These are phyloP conservation scores for Zizania latifolia DNA, from an alignment of 176 grass and related monocot species.

Conservation along the genomic window DNA sequence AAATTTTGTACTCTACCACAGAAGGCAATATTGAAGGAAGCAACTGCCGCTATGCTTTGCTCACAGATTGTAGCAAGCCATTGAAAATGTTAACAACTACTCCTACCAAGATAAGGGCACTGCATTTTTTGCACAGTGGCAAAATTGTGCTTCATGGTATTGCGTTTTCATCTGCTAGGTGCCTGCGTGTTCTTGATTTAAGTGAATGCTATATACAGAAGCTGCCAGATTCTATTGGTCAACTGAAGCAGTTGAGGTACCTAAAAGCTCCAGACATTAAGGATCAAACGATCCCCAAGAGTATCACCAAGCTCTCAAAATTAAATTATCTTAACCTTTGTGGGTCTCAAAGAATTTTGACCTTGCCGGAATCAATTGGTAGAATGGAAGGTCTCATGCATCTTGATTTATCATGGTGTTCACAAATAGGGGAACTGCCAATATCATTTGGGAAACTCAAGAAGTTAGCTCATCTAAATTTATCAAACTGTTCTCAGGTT, in stretches of 20 bases:
- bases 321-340: not conserved
- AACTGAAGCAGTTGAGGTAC: conserved; percentile 13
- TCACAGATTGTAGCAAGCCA: not conserved
- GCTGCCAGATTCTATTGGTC: not conserved
- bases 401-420: not conserved
- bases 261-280: not conserved
- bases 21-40: not conserved
- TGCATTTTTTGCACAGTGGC: not conserved
- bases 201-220: not conserved
- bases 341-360: not conserved
- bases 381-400: not conserved
- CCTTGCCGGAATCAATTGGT: conserved; percentile 13
- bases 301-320: not conserved
- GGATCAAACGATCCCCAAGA: not conserved
- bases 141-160: not conserved
- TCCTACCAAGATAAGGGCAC: not conserved
- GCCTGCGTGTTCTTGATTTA: conserved; percentile 3
- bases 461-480: not conserved
- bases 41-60: not conserved
- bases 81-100: rapidly evolving
- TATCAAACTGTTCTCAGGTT: not conserved
- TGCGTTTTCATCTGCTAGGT: not conserved
- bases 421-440: not conserved
- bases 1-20: not conserved
- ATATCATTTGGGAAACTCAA: not conserved